Evolutionary conservation across 345 rosid genomes (phyloP).

Genomic region (Aquilaria sinensis): DNA sequence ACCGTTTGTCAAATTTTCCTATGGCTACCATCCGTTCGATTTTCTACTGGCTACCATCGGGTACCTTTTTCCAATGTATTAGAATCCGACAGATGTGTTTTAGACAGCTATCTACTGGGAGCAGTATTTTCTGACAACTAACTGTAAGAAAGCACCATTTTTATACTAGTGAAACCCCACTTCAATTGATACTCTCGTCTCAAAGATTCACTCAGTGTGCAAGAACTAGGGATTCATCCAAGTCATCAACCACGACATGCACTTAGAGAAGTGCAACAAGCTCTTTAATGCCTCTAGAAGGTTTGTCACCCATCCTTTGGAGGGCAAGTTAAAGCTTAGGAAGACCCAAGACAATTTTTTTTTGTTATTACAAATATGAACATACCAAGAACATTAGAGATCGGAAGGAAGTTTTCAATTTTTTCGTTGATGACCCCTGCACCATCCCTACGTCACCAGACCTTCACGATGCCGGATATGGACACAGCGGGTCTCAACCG

Average conservation of each 20-base stretch:
- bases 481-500: no score
- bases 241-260: constrained; percentile 71
- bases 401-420: constrained; percentile 85
- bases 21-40: no score
- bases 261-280: constrained; percentile 26
- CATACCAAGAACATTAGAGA: constrained; percentile 86
- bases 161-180: not conserved
- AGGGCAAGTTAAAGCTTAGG: constrained; percentile 57
- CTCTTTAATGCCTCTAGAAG: constrained; percentile 32
- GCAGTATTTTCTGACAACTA: no score
- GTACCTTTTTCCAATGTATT: no score
- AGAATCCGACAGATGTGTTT: no score
- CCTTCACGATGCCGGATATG: constrained; percentile 31
- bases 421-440: constrained; percentile 49
- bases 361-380: constrained; percentile 74
- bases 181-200: constrained; percentile 20
- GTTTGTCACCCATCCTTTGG: constrained; percentile 43
- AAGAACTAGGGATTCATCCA: constrained; percentile 78
- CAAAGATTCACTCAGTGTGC: constrained; percentile 49
- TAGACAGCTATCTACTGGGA: no score
- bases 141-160: no score
- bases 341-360: constrained; percentile 53
- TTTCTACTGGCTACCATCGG: no score
- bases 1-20: no score
- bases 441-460: constrained; percentile 52